Evolutionary conservation across 352 stramenopile species (phyloP).

Genomic region (Aphanomyces euteiches): DNA sequence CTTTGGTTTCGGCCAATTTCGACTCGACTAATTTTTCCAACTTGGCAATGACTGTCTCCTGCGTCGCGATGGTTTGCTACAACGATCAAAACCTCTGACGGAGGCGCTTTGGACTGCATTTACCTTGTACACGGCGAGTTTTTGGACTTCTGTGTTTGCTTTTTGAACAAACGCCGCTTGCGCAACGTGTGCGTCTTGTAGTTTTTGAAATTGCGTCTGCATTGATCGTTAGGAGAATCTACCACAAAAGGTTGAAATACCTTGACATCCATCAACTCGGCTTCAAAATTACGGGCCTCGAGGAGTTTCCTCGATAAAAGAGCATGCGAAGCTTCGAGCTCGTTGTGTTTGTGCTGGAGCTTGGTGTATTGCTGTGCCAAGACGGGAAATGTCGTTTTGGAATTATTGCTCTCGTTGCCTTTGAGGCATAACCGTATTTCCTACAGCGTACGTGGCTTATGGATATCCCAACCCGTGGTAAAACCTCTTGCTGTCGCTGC

Average conservation of each 20-base stretch:
- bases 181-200: constrained; percentile 68
- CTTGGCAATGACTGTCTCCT: constrained; percentile 77
- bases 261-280: constrained; percentile 40
- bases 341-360: constrained; percentile 60
- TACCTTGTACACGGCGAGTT: constrained; percentile 50
- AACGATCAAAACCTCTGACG: neutral
- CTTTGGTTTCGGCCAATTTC: constrained; percentile 34
- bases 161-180: constrained; percentile 64
- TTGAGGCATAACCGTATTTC: constrained; percentile 25
- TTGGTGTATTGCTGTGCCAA: constrained; percentile 48
- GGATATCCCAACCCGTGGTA: neutral
- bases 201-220: constrained; percentile 44
- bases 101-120: neutral
- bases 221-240: neutral
- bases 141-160: constrained; percentile 62
- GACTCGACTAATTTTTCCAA: constrained; percentile 61
- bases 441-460: neutral
- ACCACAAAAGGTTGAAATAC: neutral
- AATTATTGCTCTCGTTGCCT: neutral
- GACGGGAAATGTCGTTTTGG: constrained; percentile 17
- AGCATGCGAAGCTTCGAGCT: constrained; percentile 46
- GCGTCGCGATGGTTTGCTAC: constrained; percentile 62
- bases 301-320: constrained; percentile 40
- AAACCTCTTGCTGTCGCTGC: constrained; percentile 44
- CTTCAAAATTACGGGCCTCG: constrained; percentile 38